A percentile compares a stretch with the other conserved stretches of the same genome.
These are phyloP conservation scores for Colletotrichum liaoningense DNA, from an alignment of 2,329 filamentous ascomycete species.

Conservation along the genomic window DNA sequence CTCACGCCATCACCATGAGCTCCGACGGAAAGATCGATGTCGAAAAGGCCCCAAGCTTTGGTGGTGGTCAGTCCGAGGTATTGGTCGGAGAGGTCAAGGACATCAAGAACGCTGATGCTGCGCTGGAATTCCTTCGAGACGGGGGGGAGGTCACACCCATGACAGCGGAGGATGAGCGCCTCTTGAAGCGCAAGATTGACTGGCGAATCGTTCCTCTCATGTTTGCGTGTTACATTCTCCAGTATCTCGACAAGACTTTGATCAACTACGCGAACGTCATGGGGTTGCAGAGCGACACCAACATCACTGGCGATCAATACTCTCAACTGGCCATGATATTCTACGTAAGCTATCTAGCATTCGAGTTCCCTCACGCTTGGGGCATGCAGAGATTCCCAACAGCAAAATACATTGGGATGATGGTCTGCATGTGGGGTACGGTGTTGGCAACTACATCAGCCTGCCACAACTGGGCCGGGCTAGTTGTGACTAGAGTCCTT, in stretches of 20 bases:
- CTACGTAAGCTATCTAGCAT: conserved; percentile 69
- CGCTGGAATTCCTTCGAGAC: conserved; percentile 8
- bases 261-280: conserved; percentile 63
- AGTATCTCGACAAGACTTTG: conserved; percentile 31
- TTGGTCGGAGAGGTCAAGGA: conserved; percentile 20
- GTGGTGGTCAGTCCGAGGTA: conserved; percentile 4
- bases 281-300: conserved; percentile 60
- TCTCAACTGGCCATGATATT: conserved; percentile 68
- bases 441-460: conserved; percentile 48
- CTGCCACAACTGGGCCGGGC: conserved; percentile 33
- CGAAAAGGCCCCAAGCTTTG: conserved; percentile 1
- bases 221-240: conserved; percentile 33
- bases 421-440: conserved; percentile 57
- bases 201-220: conserved; percentile 38
- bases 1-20: not conserved
- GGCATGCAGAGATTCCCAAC: conserved; percentile 60
- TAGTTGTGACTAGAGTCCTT: conserved; percentile 38
- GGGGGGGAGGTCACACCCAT: conserved; percentile 3
- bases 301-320: conserved; percentile 66
- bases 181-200: conserved; percentile 36
- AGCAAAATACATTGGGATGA: conserved; percentile 24
- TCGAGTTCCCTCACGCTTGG: conserved; percentile 68
- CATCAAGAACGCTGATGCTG: conserved; percentile 18
- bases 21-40: not conserved
- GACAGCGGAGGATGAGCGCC: conserved; percentile 12